Evolutionary conservation across 768 basidiomycete species (phyloP).

Genomic region (Boletales sp.): DNA sequence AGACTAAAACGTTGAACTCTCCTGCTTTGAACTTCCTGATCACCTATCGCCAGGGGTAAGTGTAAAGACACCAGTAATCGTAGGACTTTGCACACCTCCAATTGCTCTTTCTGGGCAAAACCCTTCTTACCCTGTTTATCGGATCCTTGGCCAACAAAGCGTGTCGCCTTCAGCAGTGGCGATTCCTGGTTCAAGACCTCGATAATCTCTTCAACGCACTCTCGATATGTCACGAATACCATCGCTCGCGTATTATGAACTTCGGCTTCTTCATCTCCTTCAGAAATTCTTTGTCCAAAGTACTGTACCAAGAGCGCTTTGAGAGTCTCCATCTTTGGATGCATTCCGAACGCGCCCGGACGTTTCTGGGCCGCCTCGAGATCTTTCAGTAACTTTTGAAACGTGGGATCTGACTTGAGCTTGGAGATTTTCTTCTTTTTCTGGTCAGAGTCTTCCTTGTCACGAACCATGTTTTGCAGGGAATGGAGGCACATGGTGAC

Average conservation of each 20-base stretch:
- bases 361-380: conserved; percentile 54
- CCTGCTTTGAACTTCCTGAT: conserved; percentile 86
- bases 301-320: conserved; percentile 73
- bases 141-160: conserved; percentile 88
- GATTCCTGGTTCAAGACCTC: conserved; percentile 69
- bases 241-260: conserved; percentile 66
- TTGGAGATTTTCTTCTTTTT: conserved; percentile 42
- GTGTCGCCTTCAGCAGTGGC: conserved; percentile 76
- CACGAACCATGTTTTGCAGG: conserved; percentile 50
- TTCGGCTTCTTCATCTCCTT: conserved; percentile 35
- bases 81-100: conserved; percentile 53
- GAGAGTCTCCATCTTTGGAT: conserved; percentile 92
- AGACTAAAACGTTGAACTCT: conserved; percentile 87
- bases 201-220: conserved; percentile 90
- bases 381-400: conserved; percentile 63
- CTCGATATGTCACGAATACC: conserved; percentile 91
- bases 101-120: conserved; percentile 86
- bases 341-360: conserved; percentile 51
- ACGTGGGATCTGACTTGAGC: conserved; percentile 51
- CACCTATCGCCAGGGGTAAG: conserved; percentile 45
- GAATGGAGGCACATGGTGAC: conserved; percentile 71
- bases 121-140: conserved; percentile 87
- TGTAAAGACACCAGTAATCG: not conserved
- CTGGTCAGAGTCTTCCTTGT: conserved; percentile 28
- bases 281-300: conserved; percentile 47